Conservation (phyloP, 768 basidiomycete genomes). For the Amanita muscaria region DNA sequence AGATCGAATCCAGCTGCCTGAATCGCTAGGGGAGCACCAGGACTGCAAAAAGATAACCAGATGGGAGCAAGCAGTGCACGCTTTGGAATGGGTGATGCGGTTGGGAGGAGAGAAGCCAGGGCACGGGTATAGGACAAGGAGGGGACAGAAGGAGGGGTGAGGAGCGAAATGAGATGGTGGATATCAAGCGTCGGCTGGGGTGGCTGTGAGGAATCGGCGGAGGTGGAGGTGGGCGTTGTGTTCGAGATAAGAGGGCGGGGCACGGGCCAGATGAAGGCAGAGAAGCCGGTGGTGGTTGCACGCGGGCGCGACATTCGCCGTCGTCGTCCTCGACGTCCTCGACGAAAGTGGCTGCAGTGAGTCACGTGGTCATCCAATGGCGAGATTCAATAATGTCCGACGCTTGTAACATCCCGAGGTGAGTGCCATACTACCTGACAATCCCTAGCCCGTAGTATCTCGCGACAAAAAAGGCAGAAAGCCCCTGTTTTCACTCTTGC, state of each 20-base stretch:
- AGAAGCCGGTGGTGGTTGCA: no score
- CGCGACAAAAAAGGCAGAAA: no score
- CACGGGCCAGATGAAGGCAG: not conserved
- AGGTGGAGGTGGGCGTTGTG: no score
- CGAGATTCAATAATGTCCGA: no score
- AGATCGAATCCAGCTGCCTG: conserved; percentile 69
- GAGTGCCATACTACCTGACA: no score
- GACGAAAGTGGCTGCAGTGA: no score
- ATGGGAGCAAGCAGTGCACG: conserved; percentile 48
- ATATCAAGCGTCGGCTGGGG: conserved; percentile 21
- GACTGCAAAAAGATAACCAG: conserved; percentile 48
- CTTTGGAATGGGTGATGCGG: conserved; percentile 47
- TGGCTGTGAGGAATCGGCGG: not conserved
- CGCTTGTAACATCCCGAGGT: no score
- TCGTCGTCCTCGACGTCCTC: no score
- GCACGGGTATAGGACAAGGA: conserved; percentile 55
- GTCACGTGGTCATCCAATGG: no score
- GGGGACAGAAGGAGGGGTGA: conserved; percentile 54
- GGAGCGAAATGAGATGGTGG: conserved; percentile 33
- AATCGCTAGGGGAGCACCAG: conserved; percentile 42
- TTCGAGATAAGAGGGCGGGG: not conserved
- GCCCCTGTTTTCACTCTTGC: no score
- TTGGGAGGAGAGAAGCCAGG: conserved; percentile 42
- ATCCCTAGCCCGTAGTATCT: no score
- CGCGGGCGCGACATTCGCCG: no score